Evolutionary conservation across 192 early-diverging fungal species (phyloP).

Genomic region (Jimgerdemannia lactiflua): DNA sequence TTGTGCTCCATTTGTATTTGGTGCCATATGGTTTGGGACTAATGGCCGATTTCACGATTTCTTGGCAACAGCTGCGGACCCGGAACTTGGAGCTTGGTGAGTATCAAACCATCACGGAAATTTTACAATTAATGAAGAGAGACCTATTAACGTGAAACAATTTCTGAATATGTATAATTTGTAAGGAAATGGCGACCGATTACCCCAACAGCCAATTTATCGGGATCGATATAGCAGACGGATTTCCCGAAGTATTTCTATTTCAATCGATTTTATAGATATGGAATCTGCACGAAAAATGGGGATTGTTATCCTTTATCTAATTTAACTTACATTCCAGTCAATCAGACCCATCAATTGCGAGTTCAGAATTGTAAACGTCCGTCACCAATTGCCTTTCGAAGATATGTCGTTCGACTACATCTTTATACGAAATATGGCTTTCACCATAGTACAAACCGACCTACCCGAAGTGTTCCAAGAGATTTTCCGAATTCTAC

Average conservation of each 20-base stretch:
- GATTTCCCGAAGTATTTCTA: background rate
- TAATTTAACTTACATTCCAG: background rate
- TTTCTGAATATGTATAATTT: background rate
- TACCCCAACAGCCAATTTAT: conserved; percentile 15
- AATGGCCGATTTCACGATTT: too few species aligned
- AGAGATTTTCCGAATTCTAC: background rate
- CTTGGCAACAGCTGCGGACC: too few species aligned
- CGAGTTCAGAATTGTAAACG: background rate
- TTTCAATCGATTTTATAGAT: too few species aligned
- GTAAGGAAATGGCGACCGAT: conserved; percentile 20
- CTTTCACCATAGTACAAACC: background rate
- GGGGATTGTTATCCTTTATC: background rate
- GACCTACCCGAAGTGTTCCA: background rate
- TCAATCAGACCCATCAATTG: background rate
- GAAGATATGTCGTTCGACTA: background rate
- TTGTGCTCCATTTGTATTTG: too few species aligned
- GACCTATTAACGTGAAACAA: background rate
- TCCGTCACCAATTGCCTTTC: background rate
- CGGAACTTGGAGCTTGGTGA: too few species aligned
- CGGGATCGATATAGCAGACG: conserved; percentile 18
- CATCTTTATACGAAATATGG: background rate
- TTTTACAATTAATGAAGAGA: background rate
- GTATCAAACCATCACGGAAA: too few species aligned
- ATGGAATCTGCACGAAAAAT: too few species aligned
- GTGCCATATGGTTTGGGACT: too few species aligned